These are phyloP conservation scores for Torulaspora indica DNA, from an alignment of 805 yeast species.

Conservation along the genomic window DNA sequence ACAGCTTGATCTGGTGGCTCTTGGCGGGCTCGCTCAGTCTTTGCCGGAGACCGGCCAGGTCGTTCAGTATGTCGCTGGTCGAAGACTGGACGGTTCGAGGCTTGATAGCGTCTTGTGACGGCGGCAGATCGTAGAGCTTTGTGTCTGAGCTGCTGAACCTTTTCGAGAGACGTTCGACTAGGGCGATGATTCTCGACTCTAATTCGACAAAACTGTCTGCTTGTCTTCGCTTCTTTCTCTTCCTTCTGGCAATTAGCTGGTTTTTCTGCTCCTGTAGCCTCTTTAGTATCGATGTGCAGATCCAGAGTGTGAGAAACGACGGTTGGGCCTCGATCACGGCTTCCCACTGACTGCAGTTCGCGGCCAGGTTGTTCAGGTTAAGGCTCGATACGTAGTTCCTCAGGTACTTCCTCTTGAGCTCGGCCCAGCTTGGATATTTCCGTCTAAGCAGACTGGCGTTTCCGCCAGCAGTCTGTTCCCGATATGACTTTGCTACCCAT, in stretches of 20 bases:
- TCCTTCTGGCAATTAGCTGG: constrained; percentile 11
- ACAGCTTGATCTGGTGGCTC: constrained; percentile 3
- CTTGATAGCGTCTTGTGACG: neutral
- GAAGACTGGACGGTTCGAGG: neutral
- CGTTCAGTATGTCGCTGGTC: constrained; percentile 27
- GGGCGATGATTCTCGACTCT: constrained; percentile 3
- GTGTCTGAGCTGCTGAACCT: constrained; percentile 11
- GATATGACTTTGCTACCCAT: constrained; percentile 14
- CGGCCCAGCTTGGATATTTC: constrained; percentile 17
- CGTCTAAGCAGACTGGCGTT: constrained; percentile 3
- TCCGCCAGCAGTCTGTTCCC: neutral
- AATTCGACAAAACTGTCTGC: constrained; percentile 10
- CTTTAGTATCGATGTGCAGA: constrained; percentile 10
- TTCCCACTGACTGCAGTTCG: constrained; percentile 20
- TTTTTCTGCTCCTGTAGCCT: constrained; percentile 7
- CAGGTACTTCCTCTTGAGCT: constrained; percentile 15
- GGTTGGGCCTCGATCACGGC: constrained; percentile 11
- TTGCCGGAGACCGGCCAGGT: constrained; percentile 31
- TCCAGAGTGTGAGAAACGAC: constrained; percentile 15
- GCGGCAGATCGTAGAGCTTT: constrained; percentile 8
- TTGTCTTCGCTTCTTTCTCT: constrained; percentile 20
- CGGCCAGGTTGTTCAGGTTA: constrained; percentile 14
- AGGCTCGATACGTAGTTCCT: constrained; percentile 13
- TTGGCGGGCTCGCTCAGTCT: constrained; percentile 13
- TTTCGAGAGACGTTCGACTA: constrained; percentile 7